Percentiles rank a stretch among this genome's conserved stretches.
phyloP scores from a whole-genome alignment of 2,329 filamentous ascomycete genomes.

The Trichoderma sp. region DNA sequence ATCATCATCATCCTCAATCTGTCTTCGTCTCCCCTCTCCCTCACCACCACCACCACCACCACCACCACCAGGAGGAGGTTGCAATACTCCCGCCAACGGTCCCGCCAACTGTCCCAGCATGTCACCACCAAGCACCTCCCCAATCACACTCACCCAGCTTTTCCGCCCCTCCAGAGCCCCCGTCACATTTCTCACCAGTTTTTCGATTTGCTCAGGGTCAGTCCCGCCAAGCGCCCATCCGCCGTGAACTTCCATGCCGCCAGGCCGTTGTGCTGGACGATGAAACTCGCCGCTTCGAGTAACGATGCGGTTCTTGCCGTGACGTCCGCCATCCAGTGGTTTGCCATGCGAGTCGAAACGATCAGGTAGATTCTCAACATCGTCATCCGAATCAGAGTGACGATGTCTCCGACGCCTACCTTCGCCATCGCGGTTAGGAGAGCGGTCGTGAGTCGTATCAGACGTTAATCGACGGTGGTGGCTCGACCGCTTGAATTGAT shows the following conservation, averaged over 20 bases:
- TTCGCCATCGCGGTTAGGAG: constrained; percentile 23
- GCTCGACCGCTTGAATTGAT: constrained; percentile 23
- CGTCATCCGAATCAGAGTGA: constrained; percentile 33
- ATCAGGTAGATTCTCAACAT: constrained; percentile 44
- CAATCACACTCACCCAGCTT: constrained; percentile 29
- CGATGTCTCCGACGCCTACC: not conserved
- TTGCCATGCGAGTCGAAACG: constrained; percentile 47
- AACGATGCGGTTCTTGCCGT: constrained; percentile 30
- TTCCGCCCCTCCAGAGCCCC: constrained; percentile 30
- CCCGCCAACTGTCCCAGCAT: not conserved
- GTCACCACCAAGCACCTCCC: constrained; percentile 25
- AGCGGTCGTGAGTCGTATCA: constrained; percentile 36
- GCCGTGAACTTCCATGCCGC: constrained; percentile 40
- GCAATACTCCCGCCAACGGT: constrained; percentile 4
- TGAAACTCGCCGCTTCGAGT: constrained; percentile 44
- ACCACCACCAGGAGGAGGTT: not conserved
- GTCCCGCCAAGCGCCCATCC: constrained; percentile 47
- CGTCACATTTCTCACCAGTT: constrained; percentile 33
- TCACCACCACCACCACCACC: not conserved
- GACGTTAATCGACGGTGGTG: constrained; percentile 32
- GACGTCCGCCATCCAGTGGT: constrained; percentile 35
- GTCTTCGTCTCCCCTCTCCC: not conserved
- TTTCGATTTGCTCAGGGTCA: constrained; percentile 42
- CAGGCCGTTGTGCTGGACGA: constrained; percentile 33
- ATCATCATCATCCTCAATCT: not conserved